Conservation (phyloP, 768 basidiomycete genomes). For the Tylopilus vinaceipallidus region DNA sequence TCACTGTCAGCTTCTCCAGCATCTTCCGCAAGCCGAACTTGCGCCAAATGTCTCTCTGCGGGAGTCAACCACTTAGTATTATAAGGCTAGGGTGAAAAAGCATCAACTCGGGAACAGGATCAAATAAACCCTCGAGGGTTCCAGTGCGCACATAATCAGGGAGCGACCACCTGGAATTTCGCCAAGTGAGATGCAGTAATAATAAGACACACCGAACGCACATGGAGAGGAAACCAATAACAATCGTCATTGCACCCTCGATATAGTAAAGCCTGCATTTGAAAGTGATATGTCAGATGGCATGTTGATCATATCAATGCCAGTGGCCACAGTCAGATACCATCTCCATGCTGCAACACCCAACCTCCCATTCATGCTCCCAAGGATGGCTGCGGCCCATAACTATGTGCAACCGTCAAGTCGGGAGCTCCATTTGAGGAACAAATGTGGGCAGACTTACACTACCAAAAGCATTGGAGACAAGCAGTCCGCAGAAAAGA, state of each 20-base stretch:
- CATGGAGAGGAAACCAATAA: constrained; percentile 56
- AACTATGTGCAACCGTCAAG: constrained; percentile 38
- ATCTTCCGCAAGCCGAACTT: constrained; percentile 65
- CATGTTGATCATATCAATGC: background rate
- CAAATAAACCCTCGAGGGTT: background rate
- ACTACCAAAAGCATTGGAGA: constrained; percentile 66
- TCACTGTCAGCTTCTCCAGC: constrained; percentile 67
- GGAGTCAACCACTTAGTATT: constrained; percentile 61
- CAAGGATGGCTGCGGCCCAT: constrained; percentile 71
- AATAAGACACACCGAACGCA: constrained; percentile 17
- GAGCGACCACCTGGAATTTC: constrained; percentile 45
- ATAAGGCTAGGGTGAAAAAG: constrained; percentile 41
- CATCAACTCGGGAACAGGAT: background rate
- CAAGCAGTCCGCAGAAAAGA: constrained; percentile 54
- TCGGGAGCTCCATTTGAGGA: background rate
- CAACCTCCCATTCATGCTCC: constrained; percentile 61
- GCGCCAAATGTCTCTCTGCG: constrained; percentile 55
- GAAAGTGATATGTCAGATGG: background rate
- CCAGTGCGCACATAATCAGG: constrained; percentile 53
- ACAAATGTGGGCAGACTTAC: constrained; percentile 34
- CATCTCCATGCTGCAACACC: constrained; percentile 74
- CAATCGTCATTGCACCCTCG: constrained; percentile 64
- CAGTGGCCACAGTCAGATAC: constrained; percentile 30
- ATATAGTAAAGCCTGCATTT: constrained; percentile 64
- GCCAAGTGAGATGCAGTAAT: background rate